A percentile compares a stretch with the other conserved stretches of the same genome.
Conservation (phyloP, 225 moss, liverwort and hornwort genomes). For the Polytrichum formosum region DNA sequence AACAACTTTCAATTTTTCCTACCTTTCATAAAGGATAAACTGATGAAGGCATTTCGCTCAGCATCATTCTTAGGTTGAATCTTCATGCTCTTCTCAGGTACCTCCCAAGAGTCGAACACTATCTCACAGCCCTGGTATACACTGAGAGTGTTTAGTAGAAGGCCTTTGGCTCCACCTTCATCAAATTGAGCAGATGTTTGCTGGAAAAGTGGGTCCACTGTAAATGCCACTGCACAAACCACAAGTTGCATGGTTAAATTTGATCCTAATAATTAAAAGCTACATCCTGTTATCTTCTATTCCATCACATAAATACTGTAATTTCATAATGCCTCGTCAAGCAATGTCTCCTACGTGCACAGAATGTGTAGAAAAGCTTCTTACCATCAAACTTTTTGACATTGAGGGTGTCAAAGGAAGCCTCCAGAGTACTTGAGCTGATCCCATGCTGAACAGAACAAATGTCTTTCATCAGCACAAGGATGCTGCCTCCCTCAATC, state of each 20-base stretch:
- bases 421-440: constrained; percentile 61
- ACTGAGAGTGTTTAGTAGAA: constrained; percentile 74
- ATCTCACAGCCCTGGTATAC: constrained; percentile 88
- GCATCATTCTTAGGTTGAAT: constrained; percentile 38
- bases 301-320: too few species aligned
- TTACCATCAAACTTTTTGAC: constrained; percentile 85
- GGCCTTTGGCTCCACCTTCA: constrained; percentile 94
- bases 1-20: constrained; percentile 7
- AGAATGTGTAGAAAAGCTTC: constrained; percentile 9
- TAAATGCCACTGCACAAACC: constrained; percentile 80
- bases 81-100: constrained; percentile 83
- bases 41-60: constrained; percentile 47
- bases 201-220: constrained; percentile 93
- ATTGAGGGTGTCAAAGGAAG: constrained; percentile 74
- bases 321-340: too few species aligned
- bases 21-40: constrained; percentile 82
- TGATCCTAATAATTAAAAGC: too few species aligned
- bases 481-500: too few species aligned
- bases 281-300: too few species aligned
- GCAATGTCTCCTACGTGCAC: not conserved
- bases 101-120: constrained; percentile 85
- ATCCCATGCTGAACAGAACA: constrained; percentile 27
- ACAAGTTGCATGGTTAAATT: not conserved
- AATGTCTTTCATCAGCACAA: not conserved
- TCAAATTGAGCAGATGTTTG: constrained; percentile 96